Conservation (phyloP, 257 asterid genomes). For the Primulina huaijiensis region DNA sequence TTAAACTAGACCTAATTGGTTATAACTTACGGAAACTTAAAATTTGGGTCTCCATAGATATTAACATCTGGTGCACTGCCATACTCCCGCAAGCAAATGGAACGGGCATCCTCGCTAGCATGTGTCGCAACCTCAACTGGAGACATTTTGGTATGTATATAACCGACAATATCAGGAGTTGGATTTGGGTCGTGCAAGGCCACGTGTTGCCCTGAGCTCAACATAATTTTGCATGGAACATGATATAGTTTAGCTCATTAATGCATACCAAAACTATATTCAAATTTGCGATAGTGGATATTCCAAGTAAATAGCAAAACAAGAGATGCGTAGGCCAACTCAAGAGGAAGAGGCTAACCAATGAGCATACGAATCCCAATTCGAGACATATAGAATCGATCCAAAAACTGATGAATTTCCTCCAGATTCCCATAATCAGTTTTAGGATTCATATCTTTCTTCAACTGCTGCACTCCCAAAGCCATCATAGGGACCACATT, state of each 20-base stretch:
- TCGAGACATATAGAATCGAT: slow-evolving; percentile 91
- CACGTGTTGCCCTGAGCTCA: slow-evolving; percentile 88
- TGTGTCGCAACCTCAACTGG: slow-evolving; percentile 73
- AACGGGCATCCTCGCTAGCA: slow-evolving; percentile 91
- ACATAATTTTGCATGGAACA: slow-evolving; percentile 18
- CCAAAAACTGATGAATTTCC: slow-evolving; percentile 82
- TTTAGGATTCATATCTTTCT: slow-evolving; percentile 58
- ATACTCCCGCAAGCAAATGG: slow-evolving; percentile 74
- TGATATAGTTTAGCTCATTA: slow-evolving; percentile 22
- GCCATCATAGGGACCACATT: slow-evolving; percentile 98
- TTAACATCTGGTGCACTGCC: slow-evolving; percentile 81
- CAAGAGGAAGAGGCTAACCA: slow-evolving; percentile 42
- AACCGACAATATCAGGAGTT: slow-evolving; percentile 77
- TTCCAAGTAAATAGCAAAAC: slow-evolving; percentile 8
- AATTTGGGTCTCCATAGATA: slow-evolving; percentile 82
- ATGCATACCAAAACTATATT: slow-evolving; percentile 6
- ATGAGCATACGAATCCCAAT: slow-evolving; percentile 98
- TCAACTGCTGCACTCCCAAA: slow-evolving; percentile 91
- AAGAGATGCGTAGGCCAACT: slow-evolving; percentile 7
- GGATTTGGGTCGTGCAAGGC: slow-evolving; percentile 93
- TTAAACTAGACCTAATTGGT: background rate
- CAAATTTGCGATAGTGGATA: background rate
- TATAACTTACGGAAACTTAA: slow-evolving; percentile 77
- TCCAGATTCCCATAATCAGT: slow-evolving; percentile 54
- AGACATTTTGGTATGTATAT: slow-evolving; percentile 91